Evolutionary conservation across 2,329 filamentous ascomycete genomes (phyloP), one percentile per base, ranked within the genome.

Genomic region (Hypoxylon sp.): DNA sequence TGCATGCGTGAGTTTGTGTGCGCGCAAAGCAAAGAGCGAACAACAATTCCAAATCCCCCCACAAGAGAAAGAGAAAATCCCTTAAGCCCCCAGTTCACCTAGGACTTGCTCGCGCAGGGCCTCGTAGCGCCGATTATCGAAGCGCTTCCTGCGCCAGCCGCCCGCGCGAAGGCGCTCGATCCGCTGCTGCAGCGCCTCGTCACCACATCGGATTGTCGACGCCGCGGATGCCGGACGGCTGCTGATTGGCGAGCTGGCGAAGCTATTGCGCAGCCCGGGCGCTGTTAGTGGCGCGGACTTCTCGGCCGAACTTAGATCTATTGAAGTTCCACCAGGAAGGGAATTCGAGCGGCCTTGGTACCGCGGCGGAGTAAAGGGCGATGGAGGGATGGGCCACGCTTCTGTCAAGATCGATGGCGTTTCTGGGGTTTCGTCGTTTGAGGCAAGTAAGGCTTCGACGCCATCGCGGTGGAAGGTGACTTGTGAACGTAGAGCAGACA

Each of bases 111-210:
- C 68, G 32, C 68, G 68, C 7, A 89, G 79, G 19, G 81, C 81
- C 74, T 87, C 84, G 73, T 89, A 89, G 39, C 85, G 81, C 48
- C 79, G 76, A 5, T 79, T 78, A 67, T 89, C 84, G 70, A 89
- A 89, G 21, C 87, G 83, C 70, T 83, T 83, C 29, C 87, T 79
- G 73, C 82, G 82, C 87, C 87, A 89, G 2, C 86, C 86, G 54
- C 73, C 81, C n/a, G 82, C 82, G 19, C 86, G 83, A 10, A 89
- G 77, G 8, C 84, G 81, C 77, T 87, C 85, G 69, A 89, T 88
- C 24, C 87, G 82, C 6, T 84, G 80, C 64, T 81, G 80, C 2
- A 87, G 77, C 15, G 58, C 68, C 54, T 72, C 72, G 56, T 74
- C 75, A n/a, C 62, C 59, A 24, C 74, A 69, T 13, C 62, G 70